phyloP scores from a whole-genome alignment of 148 eudicot genomes.

The Limonium bicolor region DNA sequence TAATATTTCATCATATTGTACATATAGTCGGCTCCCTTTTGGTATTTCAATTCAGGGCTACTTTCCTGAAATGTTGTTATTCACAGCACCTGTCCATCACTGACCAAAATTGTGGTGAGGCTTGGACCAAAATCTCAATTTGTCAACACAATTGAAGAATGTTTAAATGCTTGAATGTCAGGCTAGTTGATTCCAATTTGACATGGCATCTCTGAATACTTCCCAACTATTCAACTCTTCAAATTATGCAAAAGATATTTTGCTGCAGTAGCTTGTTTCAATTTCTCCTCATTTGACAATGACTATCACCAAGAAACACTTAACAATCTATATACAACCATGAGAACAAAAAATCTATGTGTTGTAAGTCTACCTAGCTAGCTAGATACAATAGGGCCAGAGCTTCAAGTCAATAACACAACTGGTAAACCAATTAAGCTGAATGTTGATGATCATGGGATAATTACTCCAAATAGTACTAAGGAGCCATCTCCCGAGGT shows the following conservation, averaged over 20 bases:
- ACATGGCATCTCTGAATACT: no score
- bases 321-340: constrained; percentile 32
- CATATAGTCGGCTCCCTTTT: no score
- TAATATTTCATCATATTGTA: no score
- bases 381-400: constrained; percentile 58
- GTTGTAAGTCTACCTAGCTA: constrained; percentile 27
- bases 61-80: no score
- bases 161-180: constrained; percentile 52
- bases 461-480: constrained; percentile 34
- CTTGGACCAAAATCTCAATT: constrained; percentile 46
- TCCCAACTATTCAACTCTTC: not conserved
- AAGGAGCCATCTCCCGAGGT: constrained; percentile 27
- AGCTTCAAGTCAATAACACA: constrained; percentile 35
- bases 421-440: constrained; percentile 28
- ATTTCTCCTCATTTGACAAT: constrained; percentile 40
- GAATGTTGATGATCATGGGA: constrained; percentile 23
- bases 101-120: constrained; percentile 46
- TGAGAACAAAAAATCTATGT: constrained; percentile 29
- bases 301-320: constrained; percentile 49
- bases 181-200: constrained; percentile 16
- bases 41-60: no score
- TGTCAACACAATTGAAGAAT: constrained; percentile 37
- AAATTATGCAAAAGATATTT: not conserved
- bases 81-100: constrained; percentile 27
- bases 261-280: constrained; percentile 43